Evolutionary conservation across 495 filamentous ascomycete genomes (phyloP).

Genomic region (Aspergillus cavernicola): DNA sequence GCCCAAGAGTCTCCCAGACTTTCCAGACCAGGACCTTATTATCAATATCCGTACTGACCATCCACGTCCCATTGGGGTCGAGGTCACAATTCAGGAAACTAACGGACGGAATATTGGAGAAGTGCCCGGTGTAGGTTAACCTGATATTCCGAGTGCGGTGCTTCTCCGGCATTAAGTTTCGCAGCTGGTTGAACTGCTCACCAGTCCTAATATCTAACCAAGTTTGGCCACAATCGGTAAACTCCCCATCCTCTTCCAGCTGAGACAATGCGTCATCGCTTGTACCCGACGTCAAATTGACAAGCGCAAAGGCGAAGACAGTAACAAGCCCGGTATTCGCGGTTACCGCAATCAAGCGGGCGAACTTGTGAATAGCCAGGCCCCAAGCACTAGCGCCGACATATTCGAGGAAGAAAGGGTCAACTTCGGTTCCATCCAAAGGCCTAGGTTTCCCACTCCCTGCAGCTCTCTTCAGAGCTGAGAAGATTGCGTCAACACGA

Average conservation of each 20-base stretch:
- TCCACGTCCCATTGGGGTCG: conserved; percentile 61
- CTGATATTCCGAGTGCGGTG: conserved; percentile 38
- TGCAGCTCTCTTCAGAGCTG: conserved; percentile 35
- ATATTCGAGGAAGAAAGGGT: conserved; percentile 68
- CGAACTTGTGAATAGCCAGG: conserved; percentile 74
- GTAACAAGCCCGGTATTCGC: conserved; percentile 66
- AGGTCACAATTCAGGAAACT: conserved; percentile 64
- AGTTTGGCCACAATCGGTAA: conserved; percentile 29
- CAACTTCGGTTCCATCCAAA: conserved; percentile 28
- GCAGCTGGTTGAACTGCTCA: conserved; percentile 26
- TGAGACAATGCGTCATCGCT: conserved; percentile 18
- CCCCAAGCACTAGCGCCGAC: conserved; percentile 85
- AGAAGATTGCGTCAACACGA: conserved; percentile 57
- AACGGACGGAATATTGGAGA: conserved; percentile 72
- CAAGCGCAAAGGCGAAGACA: conserved; percentile 71
- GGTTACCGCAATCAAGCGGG: conserved; percentile 75
- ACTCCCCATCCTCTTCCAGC: conserved; percentile 19
- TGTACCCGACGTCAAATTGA: conserved; percentile 25
- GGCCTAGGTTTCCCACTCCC: conserved; percentile 23
- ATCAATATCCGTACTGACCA: conserved; percentile 71
- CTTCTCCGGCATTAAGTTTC: conserved; percentile 27
- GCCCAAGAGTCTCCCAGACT: conserved; percentile 48
- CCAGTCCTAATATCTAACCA: conserved; percentile 33
- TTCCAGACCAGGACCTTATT: conserved; percentile 65
- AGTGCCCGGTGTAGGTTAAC: conserved; percentile 43